Conservation (phyloP, 305 asterid species). For the Fraxinus angustifolia region DNA sequence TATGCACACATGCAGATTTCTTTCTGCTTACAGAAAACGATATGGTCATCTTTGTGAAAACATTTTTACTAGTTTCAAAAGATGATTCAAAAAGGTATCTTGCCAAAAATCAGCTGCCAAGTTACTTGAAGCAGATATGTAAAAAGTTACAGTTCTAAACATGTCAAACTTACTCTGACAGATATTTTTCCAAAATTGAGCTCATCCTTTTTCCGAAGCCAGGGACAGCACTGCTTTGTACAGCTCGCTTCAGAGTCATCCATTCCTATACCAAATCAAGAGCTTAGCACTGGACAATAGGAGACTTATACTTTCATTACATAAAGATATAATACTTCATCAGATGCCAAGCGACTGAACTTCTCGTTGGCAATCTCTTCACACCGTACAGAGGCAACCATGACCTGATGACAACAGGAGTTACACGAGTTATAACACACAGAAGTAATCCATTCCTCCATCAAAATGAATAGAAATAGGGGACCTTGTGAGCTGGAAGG, state of each 20-base stretch:
- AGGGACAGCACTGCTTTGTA: constrained; percentile 35
- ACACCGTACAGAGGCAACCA: constrained; percentile 75
- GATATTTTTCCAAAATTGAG: constrained; percentile 44
- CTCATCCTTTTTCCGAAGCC: constrained; percentile 52
- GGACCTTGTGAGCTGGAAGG: constrained; percentile 72
- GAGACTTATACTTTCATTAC: neutral
- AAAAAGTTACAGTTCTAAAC: neutral
- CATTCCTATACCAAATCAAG: constrained; percentile 41
- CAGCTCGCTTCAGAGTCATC: constrained; percentile 50
- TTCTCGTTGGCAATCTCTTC: constrained; percentile 70
- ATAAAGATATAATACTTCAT: constrained; percentile 39
- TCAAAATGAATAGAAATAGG: neutral
- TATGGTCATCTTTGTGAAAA: neutral
- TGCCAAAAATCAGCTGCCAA: neutral
- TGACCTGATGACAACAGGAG: constrained; percentile 37
- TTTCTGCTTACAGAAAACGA: neutral
- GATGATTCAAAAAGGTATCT: neutral
- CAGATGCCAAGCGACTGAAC: constrained; percentile 36
- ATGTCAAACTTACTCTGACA: constrained; percentile 46
- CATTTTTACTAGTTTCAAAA: neutral
- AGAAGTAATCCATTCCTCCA: neutral
- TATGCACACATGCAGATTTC: neutral
- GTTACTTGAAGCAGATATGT: neutral
- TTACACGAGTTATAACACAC: constrained; percentile 4
- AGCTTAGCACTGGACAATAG: constrained; percentile 1